Evolutionary conservation across 2,329 filamentous ascomycete species (phyloP), one percentile per base, ranked within the genome.

Genomic region (Verticillium albo-atrum): DNA sequence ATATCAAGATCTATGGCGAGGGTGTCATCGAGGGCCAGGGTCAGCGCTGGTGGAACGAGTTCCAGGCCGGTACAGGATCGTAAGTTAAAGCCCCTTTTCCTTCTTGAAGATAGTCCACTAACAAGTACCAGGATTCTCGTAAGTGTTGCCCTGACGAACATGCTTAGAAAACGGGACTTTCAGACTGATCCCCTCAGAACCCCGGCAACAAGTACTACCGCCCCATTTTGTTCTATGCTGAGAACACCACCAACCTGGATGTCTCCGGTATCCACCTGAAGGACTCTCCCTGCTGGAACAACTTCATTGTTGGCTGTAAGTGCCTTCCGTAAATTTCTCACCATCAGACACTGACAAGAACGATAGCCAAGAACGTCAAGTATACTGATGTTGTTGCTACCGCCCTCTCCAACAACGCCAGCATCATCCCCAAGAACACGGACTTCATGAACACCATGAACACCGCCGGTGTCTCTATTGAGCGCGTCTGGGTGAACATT

Each of bases 251-350:
- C 1, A 81, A 84, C 25, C 68, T 88, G 2, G 77, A 78, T 4
- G 77, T 87, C 7, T 77, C 81, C 27, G 85, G 85, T 2, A 84
- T 87, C 59, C 80, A 82, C 20, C 77, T 86, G 64, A 80, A 85
- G 62, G 83, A 86, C 68, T 85, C 83, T 1, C 84, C 85, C 2
- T 86, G 82, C 74, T 87, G 85, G 84, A 86, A 81, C 2, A 88
- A 84, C 67, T 87, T 87, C 65, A 74, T 87, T 35, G 82, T 87
- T 15, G 80, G 79, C 42, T 85, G 60, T 62, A 50, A 55, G 60
- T n/a, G 15, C 5, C 4, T 7, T 20, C 2, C 3, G 6, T 25
- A 20, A 1, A 4, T n/a, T 6, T 17, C 10, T 10, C 5, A 30
- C 51, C 50, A 15, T 27, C 1, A 27, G 30, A 54, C 23, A 58